Conservation (phyloP, 2,329 filamentous ascomycete species). For the Tothia fuscella region DNA sequence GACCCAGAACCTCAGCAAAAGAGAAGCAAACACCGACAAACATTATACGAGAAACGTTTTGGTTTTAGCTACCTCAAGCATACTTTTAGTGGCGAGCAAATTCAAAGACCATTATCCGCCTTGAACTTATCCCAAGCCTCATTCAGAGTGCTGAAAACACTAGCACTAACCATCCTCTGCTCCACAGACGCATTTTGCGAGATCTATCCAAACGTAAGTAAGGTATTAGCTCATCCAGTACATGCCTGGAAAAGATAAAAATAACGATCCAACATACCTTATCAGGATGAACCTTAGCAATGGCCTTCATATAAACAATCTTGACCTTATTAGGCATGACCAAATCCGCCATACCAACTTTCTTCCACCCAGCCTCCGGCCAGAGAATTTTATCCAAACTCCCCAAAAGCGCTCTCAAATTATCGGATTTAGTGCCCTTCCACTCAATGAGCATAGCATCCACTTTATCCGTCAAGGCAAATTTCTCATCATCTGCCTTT, state of each 20-base stretch:
- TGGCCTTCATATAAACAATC: slow-evolving; percentile 97
- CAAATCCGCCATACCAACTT: slow-evolving; percentile 85
- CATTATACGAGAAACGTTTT: too few relatives aligned
- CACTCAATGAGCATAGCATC: slow-evolving; percentile 68
- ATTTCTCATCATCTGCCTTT: slow-evolving; percentile 81
- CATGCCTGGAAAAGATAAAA: slow-evolving; percentile 2
- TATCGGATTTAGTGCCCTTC: slow-evolving; percentile 87
- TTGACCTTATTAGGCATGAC: slow-evolving; percentile 93
- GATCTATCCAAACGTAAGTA: slow-evolving; percentile 33
- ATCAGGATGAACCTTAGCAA: slow-evolving; percentile 95
- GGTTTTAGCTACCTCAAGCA: too few relatives aligned
- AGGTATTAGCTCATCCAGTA: background rate
- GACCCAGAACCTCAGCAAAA: too few relatives aligned
- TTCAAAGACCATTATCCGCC: slow-evolving; percentile 46
- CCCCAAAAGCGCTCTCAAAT: slow-evolving; percentile 73
- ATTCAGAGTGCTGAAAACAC: slow-evolving; percentile 53
- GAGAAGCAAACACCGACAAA: too few relatives aligned
- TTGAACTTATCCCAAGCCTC: slow-evolving; percentile 61
- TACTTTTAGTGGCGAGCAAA: too few relatives aligned
- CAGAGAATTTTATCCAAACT: slow-evolving; percentile 84
- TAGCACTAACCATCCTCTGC: slow-evolving; percentile 53
- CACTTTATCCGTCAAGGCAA: slow-evolving; percentile 74
- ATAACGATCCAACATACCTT: slow-evolving; percentile 54
- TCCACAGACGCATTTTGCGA: slow-evolving; percentile 52
- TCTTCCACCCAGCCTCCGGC: slow-evolving; percentile 91